Evolutionary conservation across 2,329 filamentous ascomycete genomes (phyloP).

Genomic region (Cercospora sp.): DNA sequence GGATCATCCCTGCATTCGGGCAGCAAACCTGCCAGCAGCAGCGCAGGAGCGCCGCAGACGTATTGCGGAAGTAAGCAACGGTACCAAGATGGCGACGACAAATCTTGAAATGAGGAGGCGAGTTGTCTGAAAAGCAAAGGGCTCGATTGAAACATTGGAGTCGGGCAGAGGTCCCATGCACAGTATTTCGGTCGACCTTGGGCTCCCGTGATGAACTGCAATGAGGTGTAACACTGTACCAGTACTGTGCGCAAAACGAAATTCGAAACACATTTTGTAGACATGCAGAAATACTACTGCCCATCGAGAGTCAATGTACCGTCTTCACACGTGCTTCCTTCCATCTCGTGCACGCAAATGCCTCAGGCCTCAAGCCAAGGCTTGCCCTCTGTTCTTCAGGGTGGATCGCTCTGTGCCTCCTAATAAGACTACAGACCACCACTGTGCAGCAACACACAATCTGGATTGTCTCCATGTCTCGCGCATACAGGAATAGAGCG

Average conservation of each 20-base stretch:
- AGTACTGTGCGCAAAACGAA: not conserved
- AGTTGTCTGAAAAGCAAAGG: not conserved
- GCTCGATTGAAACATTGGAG: not conserved
- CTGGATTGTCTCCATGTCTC: not conserved
- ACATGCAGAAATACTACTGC: not conserved
- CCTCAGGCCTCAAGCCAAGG: not conserved
- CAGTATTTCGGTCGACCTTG: not conserved
- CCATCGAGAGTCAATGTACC: not conserved
- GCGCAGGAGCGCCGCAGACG: not conserved
- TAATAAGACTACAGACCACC: not conserved
- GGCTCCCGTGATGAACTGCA: not conserved
- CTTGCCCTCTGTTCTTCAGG: not conserved
- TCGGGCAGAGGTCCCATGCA: not conserved
- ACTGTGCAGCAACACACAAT: not conserved
- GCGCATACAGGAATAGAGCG: not conserved
- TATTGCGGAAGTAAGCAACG: not conserved
- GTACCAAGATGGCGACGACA: not conserved
- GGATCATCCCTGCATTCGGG: constrained; percentile 10
- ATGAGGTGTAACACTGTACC: not conserved
- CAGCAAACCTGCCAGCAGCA: not conserved
- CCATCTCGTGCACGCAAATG: not conserved
- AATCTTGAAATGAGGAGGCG: not conserved
- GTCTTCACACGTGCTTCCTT: not conserved
- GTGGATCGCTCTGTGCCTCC: not conserved
- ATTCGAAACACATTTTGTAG: not conserved